Evolutionary conservation across 2,329 filamentous ascomycete genomes (phyloP), one percentile per base, ranked within the genome.

Genomic region (Penicillium concentricum): DNA sequence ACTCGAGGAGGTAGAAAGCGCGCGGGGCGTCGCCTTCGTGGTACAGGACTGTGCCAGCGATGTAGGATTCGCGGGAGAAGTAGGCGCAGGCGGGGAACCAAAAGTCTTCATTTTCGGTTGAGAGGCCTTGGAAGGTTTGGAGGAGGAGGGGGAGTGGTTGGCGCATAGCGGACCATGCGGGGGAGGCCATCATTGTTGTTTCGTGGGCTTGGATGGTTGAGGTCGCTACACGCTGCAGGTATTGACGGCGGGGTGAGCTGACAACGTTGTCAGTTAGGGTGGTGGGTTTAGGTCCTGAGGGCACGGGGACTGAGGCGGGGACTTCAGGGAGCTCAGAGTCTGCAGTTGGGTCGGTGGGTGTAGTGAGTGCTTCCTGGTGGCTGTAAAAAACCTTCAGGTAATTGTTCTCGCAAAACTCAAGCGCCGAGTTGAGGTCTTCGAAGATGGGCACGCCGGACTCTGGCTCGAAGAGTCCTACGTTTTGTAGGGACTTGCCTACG

Each of bases 391-490:
- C 88, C 68, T 90, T 92, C 42, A 99, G 82, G 6, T 97, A 84
- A 67, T 96, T 90, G 66, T 99, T 99, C 71, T 99, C 94, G 74
- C 93, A 97, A 62, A 87, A 90, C 71, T 99, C 94, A 1, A 99
- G 81, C 0, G 93, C 93, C 6, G 91, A 92, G 72, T 99, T 99
- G 51, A 99, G 84, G 61, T 95, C 88, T 41, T 92, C 89, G 64
- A 97, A 91, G 53, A 97, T 85, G 58, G 87, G 83, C 6, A 96
- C 91, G 13, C 87, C 86, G 35, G 87, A 86, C 26, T 85, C 86
- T 46, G 90, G 86, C 41, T 87, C 84, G 41, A 87, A 90, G 2
- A 99, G 81, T 0, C 92, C 93, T 10, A 96, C 92, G 51, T 91
- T 92, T 39, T 90, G 84, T 5, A 99, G 81, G 59, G 87, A 91